Evolutionary conservation across 805 yeast species (phyloP).

Genomic region (Debaryomyces maramus): DNA sequence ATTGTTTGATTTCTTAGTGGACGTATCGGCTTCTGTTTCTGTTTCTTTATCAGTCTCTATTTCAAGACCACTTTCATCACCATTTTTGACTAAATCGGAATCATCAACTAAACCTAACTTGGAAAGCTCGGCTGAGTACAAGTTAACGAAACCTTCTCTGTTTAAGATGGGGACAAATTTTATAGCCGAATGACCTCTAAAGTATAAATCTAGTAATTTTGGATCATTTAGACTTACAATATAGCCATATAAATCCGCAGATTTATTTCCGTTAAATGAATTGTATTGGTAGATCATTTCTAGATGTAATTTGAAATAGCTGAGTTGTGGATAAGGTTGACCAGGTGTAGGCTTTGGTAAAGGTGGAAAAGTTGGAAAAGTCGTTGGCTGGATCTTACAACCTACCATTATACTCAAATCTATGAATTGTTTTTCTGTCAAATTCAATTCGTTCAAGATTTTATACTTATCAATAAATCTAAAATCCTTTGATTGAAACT

Average conservation of each 20-base stretch:
- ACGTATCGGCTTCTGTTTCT: slow-evolving; percentile 5
- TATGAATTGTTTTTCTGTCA: slow-evolving; percentile 64
- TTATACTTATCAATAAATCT: slow-evolving; percentile 60
- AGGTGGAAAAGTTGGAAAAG: slow-evolving; percentile 55
- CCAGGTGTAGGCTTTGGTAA: slow-evolving; percentile 40
- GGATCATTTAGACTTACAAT: slow-evolving; percentile 49
- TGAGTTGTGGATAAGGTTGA: slow-evolving; percentile 41
- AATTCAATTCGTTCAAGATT: slow-evolving; percentile 58
- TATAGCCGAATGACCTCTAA: slow-evolving; percentile 67
- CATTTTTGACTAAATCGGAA: slow-evolving; percentile 19
- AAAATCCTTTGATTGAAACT: slow-evolving; percentile 62
- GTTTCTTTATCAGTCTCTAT: slow-evolving; percentile 15
- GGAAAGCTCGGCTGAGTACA: slow-evolving; percentile 46
- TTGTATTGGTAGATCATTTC: slow-evolving; percentile 38
- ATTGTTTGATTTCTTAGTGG: not conserved
- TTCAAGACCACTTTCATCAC: slow-evolving; percentile 14
- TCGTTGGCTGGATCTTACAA: slow-evolving; percentile 66
- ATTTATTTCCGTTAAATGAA: slow-evolving; percentile 25
- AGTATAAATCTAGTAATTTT: slow-evolving; percentile 49
- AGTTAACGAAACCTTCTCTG: slow-evolving; percentile 65
- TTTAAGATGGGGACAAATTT: slow-evolving; percentile 74
- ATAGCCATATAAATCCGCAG: slow-evolving; percentile 42
- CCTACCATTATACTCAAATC: slow-evolving; percentile 82
- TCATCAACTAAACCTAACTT: slow-evolving; percentile 27
- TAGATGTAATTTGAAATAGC: slow-evolving; percentile 40